A percentile compares a stretch with the other conserved stretches of the same genome.
These are phyloP conservation scores for Apium graveolens DNA, from an alignment of 129 eudicot genomes.

Conservation along the genomic window DNA sequence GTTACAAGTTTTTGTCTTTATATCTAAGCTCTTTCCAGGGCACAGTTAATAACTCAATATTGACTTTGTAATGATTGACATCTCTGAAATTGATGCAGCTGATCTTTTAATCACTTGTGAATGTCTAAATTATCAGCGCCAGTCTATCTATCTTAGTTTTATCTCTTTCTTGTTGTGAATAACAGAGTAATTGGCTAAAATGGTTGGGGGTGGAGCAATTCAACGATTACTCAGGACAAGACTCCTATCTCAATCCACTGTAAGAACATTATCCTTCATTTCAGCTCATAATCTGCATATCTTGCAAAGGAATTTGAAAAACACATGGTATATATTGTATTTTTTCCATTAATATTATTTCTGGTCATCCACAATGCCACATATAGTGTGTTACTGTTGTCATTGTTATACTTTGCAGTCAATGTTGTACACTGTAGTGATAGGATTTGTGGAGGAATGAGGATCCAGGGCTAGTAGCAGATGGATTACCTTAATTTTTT, in stretches of 20 bases:
- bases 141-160: background rate
- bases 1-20: no score
- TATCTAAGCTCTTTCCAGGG: background rate
- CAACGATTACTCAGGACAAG: constrained; percentile 65
- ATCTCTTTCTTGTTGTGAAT: background rate
- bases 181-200: constrained; percentile 35
- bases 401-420: background rate
- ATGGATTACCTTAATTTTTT: background rate
- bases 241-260: constrained; percentile 49
- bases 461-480: background rate
- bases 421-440: background rate
- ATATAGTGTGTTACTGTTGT: background rate
- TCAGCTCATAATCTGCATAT: background rate
- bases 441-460: background rate
- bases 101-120: background rate
- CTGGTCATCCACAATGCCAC: background rate
- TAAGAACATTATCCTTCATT: constrained; percentile 27
- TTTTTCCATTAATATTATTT: background rate
- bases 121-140: background rate
- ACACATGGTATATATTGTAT: background rate
- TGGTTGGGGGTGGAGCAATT: constrained; percentile 66
- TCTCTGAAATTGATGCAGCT: background rate
- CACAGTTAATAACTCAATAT: background rate
- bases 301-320: background rate
- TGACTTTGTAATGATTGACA: background rate